Evolutionary conservation across 2,329 filamentous ascomycete species (phyloP), one percentile per base, ranked within the genome.

Genomic region (Lachnellula cervina): DNA sequence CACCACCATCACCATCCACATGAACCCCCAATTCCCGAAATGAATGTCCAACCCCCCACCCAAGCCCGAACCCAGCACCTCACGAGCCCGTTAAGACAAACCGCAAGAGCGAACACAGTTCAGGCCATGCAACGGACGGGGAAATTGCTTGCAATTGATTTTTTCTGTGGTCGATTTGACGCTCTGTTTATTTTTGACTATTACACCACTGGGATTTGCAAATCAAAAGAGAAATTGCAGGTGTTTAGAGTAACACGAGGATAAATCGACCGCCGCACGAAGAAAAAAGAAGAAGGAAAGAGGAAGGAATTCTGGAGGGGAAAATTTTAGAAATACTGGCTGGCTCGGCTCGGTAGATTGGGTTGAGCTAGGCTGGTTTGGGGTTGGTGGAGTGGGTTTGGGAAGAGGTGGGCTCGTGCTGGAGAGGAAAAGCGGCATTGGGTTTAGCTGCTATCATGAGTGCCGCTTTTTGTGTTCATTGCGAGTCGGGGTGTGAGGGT

Each of bases 111-210:
- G 68, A 71, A 72, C 66, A 69, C 66, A 68, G 66, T 21, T 25
- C 47, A 50, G 55, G 52, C 56, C n/a, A 21, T 46, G 49, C 49
- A 68, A 70, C 69, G 70, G 70, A 71, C 42, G 69, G 75, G 71
- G 76, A 75, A 73, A 74, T 74, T 71, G 75, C 73, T 77, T 89
- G 87, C 87, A 91, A 93, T 93, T 88, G 80, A 75, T 74, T 74
- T 63, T 56, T 62, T 77, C 69, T 71, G 68, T 69, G 65, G 59
- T 56, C 62, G 58, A 58, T 63, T 62, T 68, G 69, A 71, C 69
- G 62, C 69, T 70, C 67, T 58, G 57, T 58, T 56, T 57, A 28
- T 64, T 66, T 66, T 60, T 64, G n/a, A n/a, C n/a, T n/a, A n/a
- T 61, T 64, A 59, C 65, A 68, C 59, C 66, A 69, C 67, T 48